These are phyloP conservation scores for Coriaria nepalensis DNA, from an alignment of 306 rosid genomes.

Conservation along the genomic window DNA sequence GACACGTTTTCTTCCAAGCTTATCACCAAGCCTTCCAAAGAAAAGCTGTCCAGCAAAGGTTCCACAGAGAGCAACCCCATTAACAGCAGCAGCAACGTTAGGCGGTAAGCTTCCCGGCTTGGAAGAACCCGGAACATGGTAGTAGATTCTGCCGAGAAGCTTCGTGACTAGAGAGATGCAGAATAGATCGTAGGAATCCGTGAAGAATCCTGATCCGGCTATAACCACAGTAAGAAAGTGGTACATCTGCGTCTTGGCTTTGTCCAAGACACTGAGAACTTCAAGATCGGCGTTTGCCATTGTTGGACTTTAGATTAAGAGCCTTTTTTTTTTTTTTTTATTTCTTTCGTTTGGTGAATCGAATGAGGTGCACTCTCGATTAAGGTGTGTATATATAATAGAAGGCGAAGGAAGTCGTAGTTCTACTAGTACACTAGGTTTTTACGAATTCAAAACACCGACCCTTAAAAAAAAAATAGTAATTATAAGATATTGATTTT, in stretches of 20 bases:
- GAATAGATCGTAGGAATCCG: constrained; percentile 36
- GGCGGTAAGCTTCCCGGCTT: constrained; percentile 37
- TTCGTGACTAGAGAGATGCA: constrained; percentile 40
- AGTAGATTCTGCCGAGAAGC: constrained; percentile 34
- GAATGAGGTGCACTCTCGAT: too few relatives aligned
- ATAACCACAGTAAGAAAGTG: constrained; percentile 28
- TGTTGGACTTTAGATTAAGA: background rate
- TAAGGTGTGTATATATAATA: too few relatives aligned
- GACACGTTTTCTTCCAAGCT: constrained; percentile 30
- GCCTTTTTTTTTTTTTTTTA: too few relatives aligned
- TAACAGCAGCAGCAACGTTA: constrained; percentile 23
- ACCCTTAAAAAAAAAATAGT: too few relatives aligned
- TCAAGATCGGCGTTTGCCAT: constrained; percentile 15
- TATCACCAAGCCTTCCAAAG: constrained; percentile 40
- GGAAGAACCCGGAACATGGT: constrained; percentile 11
- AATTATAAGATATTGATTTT: too few relatives aligned
- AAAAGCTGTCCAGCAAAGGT: constrained; percentile 15
- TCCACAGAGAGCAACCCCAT: constrained; percentile 28
- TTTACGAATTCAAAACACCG: too few relatives aligned
- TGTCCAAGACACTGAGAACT: constrained; percentile 17
- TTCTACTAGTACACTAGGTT: too few relatives aligned
- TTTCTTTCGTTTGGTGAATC: too few relatives aligned
- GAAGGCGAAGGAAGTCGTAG: too few relatives aligned
- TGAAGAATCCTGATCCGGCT: constrained; percentile 39
- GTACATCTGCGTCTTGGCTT: constrained; percentile 26